Base-by-base conservation (phyloP, 768 basidiomycete genomes). In the Erythrobasidium yunnanense region DNA sequence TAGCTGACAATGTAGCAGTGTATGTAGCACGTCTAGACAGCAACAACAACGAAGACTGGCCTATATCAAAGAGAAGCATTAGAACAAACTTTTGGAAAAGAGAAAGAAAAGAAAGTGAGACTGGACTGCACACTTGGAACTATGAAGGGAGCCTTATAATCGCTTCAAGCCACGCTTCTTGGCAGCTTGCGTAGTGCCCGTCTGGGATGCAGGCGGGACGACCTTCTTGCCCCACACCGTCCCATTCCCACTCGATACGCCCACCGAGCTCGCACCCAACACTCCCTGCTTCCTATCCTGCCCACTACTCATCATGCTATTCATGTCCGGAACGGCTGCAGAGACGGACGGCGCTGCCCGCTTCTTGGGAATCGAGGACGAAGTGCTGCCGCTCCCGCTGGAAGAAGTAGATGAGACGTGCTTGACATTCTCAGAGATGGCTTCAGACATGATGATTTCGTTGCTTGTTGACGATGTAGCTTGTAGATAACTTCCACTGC, bases 121-220 rank as follows among this genome's bases (percentile, higher is more conserved):
- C 38, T 45, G 38, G n/a, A 45, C 11, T 20, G n/a, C 13, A 11
- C 13, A 20, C 38, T 11, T 45, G 38, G n/a, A 11, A 20, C 38
- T 11, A 45, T 45, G 38, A 45, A 45, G 38, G 38, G 38, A 29
- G 8, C 5, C 29, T 32, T 23, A 63, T 2, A 63, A 49, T 7
- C 60, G 46, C 60, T 63, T 63, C 18, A 63, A 49, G n/a, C 42
- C 47, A 22, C 60, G 6, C 47, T 63, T 63, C 33, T 63, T 63
- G 32, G 32, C 32, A 50, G 60, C 60, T 27, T 25, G 32, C 20
- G 34, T 45, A 11, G 50, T 23, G 17, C 18, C 17, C 50, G 50
- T 15, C 15, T 23, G 15, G 11, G 18, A 13, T 7, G 60, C 32
- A 20, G 60, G 11, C 38, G 11, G 11, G 38, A 42, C 38, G 11